Percentiles rank a stretch among this genome's conserved stretches.
phyloP scores from a whole-genome alignment of 441 rosid species.

The Hura crepitans region DNA sequence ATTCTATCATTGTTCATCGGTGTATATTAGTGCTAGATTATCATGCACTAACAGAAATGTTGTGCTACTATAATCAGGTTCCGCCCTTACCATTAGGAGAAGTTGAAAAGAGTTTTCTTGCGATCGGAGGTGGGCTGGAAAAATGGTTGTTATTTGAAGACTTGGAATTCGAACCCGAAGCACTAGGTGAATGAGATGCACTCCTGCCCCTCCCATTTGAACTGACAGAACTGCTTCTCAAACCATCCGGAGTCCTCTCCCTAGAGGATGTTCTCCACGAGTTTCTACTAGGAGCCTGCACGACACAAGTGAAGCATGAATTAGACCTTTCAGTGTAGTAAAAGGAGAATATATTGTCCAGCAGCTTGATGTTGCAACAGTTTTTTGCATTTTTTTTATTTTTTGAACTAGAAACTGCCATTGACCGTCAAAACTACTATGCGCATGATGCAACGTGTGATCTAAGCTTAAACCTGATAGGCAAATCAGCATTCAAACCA shows the following conservation, averaged over 20 bases:
- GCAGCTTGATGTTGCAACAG: not conserved
- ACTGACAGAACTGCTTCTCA: conserved; percentile 48
- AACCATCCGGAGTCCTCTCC: conserved; percentile 48
- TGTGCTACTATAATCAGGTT: conserved; percentile 9
- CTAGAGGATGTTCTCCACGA: conserved; percentile 43
- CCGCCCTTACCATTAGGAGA: conserved; percentile 32
- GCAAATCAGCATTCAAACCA: not conserved
- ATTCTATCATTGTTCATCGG: not conserved
- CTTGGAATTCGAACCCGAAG: conserved; percentile 31
- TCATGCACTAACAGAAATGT: not conserved
- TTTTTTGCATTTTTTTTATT: not conserved
- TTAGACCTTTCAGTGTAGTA: not conserved
- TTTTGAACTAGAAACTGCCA: not conserved
- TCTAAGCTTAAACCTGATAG: not conserved
- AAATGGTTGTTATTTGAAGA: conserved; percentile 32
- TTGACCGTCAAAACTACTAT: not conserved
- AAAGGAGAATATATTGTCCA: conserved; percentile 1
- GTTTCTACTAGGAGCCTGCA: conserved; percentile 49
- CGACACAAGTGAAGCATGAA: conserved; percentile 12
- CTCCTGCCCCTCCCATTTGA: conserved; percentile 53
- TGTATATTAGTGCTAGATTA: not conserved
- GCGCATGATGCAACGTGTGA: not conserved
- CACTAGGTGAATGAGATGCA: conserved; percentile 37
- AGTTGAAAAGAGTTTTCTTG: conserved; percentile 49
- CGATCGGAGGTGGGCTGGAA: conserved; percentile 40